Percentiles rank a stretch among this genome's conserved stretches.
Evolutionary conservation across 2,329 filamentous ascomycete species (phyloP).

Genomic region (Clarireedia monteithiana): DNA sequence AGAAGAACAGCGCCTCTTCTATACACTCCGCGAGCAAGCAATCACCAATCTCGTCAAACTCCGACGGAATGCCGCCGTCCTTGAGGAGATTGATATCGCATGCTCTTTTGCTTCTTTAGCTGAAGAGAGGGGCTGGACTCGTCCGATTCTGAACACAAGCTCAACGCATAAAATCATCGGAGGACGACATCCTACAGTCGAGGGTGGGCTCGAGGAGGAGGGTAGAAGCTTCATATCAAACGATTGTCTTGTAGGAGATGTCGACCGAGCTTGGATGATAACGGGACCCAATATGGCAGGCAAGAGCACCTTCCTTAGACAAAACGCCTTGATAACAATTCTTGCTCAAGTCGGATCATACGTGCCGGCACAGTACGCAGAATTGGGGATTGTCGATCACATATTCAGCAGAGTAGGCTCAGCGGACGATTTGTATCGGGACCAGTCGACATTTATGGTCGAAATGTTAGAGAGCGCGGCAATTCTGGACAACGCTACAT

Average conservation of each 20-base stretch:
- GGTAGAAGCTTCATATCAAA: conserved; percentile 80
- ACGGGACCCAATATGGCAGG: conserved; percentile 96
- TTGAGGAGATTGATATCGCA: conserved; percentile 88
- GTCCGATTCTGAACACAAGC: conserved; percentile 62
- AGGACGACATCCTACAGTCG: conserved; percentile 88
- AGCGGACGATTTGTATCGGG: conserved; percentile 87
- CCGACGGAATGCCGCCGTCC: conserved; percentile 78
- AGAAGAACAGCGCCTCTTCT: conserved; percentile 79
- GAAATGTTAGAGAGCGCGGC: conserved; percentile 96
- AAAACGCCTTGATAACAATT: conserved; percentile 91
- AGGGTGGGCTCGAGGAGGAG: conserved; percentile 69
- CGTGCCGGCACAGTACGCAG: conserved; percentile 80
- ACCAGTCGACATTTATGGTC: conserved; percentile 98
- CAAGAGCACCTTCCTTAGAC: conserved; percentile 91
- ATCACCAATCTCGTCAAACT: conserved; percentile 78
- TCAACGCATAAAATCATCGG: conserved; percentile 69
- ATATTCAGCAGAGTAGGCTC: conserved; percentile 91
- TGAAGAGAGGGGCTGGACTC: conserved; percentile 60
- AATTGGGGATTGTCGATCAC: conserved; percentile 88
- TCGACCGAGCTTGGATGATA: conserved; percentile 60
- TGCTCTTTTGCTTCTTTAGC: conserved; percentile 80
- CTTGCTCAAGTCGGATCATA: conserved; percentile 89
- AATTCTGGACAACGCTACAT: conserved; percentile 79
- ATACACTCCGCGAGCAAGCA: conserved; percentile 64
- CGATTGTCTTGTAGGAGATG: conserved; percentile 70